Evolutionary conservation across 176 grass and related monocot genomes (phyloP).

Genomic region (Phragmites australis): DNA sequence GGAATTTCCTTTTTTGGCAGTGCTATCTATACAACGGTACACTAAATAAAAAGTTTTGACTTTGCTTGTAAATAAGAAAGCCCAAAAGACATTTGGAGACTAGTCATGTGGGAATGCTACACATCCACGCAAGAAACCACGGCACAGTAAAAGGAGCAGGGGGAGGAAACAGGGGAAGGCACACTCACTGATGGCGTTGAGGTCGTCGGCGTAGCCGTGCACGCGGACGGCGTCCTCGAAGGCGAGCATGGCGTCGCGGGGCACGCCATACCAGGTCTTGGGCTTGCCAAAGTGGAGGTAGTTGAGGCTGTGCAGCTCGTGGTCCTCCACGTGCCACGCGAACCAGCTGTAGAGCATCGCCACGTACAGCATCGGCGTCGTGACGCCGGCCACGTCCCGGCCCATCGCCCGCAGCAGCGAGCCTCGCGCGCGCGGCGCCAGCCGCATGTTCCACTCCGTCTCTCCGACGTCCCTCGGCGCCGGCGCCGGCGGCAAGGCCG

Average conservation of each 20-base stretch:
- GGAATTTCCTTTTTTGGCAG: neutral
- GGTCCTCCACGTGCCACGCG: slow-evolving; percentile 99
- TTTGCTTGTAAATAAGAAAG: neutral
- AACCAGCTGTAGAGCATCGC: slow-evolving; percentile 99
- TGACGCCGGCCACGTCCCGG: slow-evolving; percentile 89
- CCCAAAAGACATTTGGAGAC: neutral
- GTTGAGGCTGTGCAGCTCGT: slow-evolving; percentile 97
- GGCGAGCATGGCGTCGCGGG: slow-evolving; percentile 81
- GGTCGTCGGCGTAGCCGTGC: slow-evolving; percentile 85
- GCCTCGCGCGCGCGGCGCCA: slow-evolving; percentile 70
- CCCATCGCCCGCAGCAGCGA: slow-evolving; percentile 86
- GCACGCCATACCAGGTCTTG: slow-evolving; percentile 98
- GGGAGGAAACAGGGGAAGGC: neutral
- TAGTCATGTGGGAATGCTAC: neutral
- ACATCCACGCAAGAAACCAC: slow-evolving; percentile 28
- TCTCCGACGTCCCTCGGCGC: slow-evolving; percentile 72
- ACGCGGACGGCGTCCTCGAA: slow-evolving; percentile 88
- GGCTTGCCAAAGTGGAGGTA: slow-evolving; percentile 83
- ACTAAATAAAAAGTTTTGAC: slow-evolving; percentile 14
- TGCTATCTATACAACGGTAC: neutral
- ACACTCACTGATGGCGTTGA: slow-evolving; percentile 89
- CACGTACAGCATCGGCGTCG: slow-evolving; percentile 96
- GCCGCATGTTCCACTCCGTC: slow-evolving; percentile 94
- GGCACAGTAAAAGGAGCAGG: slow-evolving; percentile 33
- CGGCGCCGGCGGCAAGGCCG: slow-evolving; percentile 10